Base-by-base conservation (phyloP, 2,329 filamentous ascomycete genomes). In the Claviceps humidiphila region DNA sequence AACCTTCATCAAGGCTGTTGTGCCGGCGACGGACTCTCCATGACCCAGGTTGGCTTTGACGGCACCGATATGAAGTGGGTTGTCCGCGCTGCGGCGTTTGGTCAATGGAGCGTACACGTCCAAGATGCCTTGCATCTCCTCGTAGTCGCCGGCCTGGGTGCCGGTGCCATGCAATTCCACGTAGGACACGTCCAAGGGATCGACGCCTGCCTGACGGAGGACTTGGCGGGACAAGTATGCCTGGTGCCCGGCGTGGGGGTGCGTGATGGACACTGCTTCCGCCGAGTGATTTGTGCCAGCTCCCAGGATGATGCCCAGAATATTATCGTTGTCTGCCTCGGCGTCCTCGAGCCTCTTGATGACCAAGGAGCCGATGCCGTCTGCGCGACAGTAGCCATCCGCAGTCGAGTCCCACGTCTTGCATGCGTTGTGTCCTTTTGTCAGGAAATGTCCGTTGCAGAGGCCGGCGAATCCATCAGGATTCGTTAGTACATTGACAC, bases 91-190 rank as follows among this genome's bases (percentile, higher is more conserved):
- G 14, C 72, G 67, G 57, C 74, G 73, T 22, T 71, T 69, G 34
- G 70, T 60, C 1, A 22, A 69, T 14, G 75, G 76, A 0, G 75
- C 74, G 55, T 77, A 80, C 6, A 74, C 69, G 47, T 74, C 67
- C 2, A 83, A 80, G 45, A 95, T 87, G 0, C 85, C 88, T 1
- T 79, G 72, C 85, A 93, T 91, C 64, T 95, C 89, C 1, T 82
- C 85, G 2, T 82, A 83, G 61, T 95, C 89, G 52, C 89, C 89
- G 38, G 87, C 88, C 65, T 94, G 88, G 0, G 89, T 95, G 30
- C 89, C 89, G 1, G 89, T 95, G 4, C 90, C 89, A 64, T 95
- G 89, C 81, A 94, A 89, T 67, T 95, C 89, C 2, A 95, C 84
- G 59, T 93, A 94, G 65, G 82, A 81, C 30, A 95, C 78, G 52